A percentile compares a stretch with the other conserved stretches of the same genome.
Evolutionary conservation across 2,329 filamentous ascomycete genomes (phyloP).

Genomic region (Penicillium sp.): DNA sequence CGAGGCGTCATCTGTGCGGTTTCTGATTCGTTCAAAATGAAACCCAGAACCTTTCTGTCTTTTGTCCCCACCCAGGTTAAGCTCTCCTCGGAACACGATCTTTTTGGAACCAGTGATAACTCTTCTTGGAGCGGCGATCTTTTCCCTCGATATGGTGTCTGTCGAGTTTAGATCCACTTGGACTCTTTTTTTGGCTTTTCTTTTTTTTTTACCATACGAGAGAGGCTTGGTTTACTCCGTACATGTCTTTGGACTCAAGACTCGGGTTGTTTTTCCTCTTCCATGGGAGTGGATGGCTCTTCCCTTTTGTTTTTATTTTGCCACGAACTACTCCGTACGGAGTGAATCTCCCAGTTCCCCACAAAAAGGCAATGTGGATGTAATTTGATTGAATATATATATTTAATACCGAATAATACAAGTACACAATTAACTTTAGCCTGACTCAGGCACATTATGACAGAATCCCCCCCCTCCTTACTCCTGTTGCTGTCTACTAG

Average conservation of each 20-base stretch:
- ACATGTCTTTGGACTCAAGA: background rate
- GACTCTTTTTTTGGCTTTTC: background rate
- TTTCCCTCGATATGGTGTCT: constrained; percentile 10
- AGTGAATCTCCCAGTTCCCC: background rate
- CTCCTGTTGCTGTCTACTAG: constrained; percentile 12
- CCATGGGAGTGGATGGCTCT: background rate
- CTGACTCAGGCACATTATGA: constrained; percentile 23
- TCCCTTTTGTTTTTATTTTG: background rate
- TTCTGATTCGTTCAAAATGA: background rate
- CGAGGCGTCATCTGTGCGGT: constrained; percentile 2
- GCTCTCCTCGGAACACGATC: constrained; percentile 21
- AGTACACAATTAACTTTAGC: constrained; percentile 16
- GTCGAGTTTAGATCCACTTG: constrained; percentile 5
- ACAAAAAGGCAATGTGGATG: constrained; percentile 15
- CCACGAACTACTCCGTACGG: background rate
- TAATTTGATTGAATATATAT: constrained; percentile 11
- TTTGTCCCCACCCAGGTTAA: constrained; percentile 16
- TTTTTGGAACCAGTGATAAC: constrained; percentile 18
- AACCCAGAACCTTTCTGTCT: background rate
- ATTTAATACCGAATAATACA: background rate
- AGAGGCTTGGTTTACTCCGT: background rate
- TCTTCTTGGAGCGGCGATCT: constrained; percentile 8
- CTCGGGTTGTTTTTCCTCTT: constrained; percentile 1
- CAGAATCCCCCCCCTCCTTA: constrained; percentile 7
- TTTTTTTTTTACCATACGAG: constrained; percentile 5